Base-by-base conservation (phyloP, 202 grass and related monocot species). In the Panicum virgatum region DNA sequence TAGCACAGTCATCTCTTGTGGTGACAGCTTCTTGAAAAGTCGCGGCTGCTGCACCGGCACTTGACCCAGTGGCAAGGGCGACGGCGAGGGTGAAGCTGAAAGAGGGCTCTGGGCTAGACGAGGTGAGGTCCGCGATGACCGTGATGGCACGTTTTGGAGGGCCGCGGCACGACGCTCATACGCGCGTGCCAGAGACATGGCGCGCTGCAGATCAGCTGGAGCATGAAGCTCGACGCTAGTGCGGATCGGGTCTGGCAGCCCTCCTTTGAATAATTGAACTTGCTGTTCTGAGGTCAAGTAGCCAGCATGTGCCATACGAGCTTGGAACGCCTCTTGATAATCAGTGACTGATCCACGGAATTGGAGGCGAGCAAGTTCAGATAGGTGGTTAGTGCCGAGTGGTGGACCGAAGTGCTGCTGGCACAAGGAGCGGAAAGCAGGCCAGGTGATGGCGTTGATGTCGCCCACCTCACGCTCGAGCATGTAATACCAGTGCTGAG, bases 191-290 rank as follows among this genome's bases (percentile, higher is more conserved):
- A 59, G 4, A 0, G 2, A 0, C 57, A 61, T 61, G 0, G 57
- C 57, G 0, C 57, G 11, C 5, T 29, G 57, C 0, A 60, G 12
- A 13, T 60, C 57, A 0, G 3, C 1, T 0, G 57, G 12, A 0
- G 25, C 57, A 2, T 29, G 57, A 0, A 60, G 5, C 1, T 60
- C 57, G 0, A 60, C 57, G 0, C 29, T 25, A 0, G 27, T 2
- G 0, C 12, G 12, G 0, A 60, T 12, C 1, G 25, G 12, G 0
- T 60, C 25, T 0, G 57, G 57, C 0, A 60, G 1, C 0, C 25
- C 25, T 0, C 57, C 57, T 0, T 4, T 60, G 25, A 60, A 60
- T 0, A 60, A 3, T 1, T 29, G 25, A 0, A 27, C 57, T 7
- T 60, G 57, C 25, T 29, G 57, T 1, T 13, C 7, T 0, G 11